Percentiles rank a stretch among this genome's conserved stretches.
phyloP scores from a whole-genome alignment of 768 basidiomycete genomes.

The Suillus lakei region DNA sequence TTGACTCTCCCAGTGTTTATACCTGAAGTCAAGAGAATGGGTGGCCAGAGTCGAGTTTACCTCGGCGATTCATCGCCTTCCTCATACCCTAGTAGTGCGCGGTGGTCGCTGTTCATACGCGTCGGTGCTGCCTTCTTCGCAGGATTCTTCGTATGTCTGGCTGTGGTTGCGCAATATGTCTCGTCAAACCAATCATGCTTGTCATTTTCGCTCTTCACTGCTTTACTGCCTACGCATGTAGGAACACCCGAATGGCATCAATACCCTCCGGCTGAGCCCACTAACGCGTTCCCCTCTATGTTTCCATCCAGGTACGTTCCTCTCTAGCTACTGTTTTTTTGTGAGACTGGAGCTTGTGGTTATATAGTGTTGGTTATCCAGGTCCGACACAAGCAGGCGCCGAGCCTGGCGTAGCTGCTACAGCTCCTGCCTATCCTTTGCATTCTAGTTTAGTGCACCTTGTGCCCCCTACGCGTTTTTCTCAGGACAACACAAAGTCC shows the following conservation, averaged over 20 bases:
- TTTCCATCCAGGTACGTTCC: slow-evolving; percentile 58
- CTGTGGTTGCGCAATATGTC: slow-evolving; percentile 13
- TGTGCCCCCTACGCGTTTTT: slow-evolving; percentile 42
- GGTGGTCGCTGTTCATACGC: slow-evolving; percentile 8
- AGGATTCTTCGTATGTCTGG: slow-evolving; percentile 16
- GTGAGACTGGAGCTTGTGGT: slow-evolving; percentile 15
- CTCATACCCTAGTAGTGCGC: neutral
- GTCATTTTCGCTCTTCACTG: neutral
- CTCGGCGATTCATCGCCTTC: neutral
- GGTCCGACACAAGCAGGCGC: slow-evolving; percentile 31
- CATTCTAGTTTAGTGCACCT: slow-evolving; percentile 63
- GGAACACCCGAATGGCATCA: slow-evolving; percentile 69
- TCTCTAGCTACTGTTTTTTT: neutral
- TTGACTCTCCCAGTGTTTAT: slow-evolving; percentile 1
- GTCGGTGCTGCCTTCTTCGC: slow-evolving; percentile 16
- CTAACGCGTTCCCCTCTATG: slow-evolving; percentile 66
- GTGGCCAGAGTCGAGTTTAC: neutral
- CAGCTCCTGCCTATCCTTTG: slow-evolving; percentile 73
- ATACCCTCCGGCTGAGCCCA: slow-evolving; percentile 71
- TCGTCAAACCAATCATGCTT: slow-evolving; percentile 8
- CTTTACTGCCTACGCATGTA: slow-evolving; percentile 37
- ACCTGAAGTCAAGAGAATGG: neutral
- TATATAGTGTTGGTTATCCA: slow-evolving; percentile 31
- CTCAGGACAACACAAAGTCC: slow-evolving; percentile 23
- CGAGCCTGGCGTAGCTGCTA: slow-evolving; percentile 46